These are phyloP conservation scores for Backusella macrospora DNA, from an alignment of 192 early-diverging fungal genomes.

Conservation along the genomic window DNA sequence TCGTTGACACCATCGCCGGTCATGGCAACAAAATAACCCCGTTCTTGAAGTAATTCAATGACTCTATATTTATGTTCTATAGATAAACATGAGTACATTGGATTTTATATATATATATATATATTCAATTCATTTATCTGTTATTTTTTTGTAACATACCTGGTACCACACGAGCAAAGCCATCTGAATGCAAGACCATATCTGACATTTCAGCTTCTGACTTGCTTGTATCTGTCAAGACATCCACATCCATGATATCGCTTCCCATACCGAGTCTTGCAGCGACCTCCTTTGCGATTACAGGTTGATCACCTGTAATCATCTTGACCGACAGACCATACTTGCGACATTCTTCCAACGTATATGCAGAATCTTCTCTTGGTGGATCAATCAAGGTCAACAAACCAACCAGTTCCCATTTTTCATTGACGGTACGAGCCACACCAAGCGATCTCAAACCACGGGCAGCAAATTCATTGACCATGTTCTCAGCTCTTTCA, in stretches of 20 bases:
- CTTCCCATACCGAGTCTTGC: slow-evolving; percentile 68
- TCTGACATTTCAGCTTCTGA: slow-evolving; percentile 57
- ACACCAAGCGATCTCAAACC: slow-evolving; percentile 77
- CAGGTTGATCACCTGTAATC: slow-evolving; percentile 78
- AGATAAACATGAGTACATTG: slow-evolving; percentile 40
- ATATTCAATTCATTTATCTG: too few relatives aligned
- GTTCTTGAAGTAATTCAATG: slow-evolving; percentile 60
- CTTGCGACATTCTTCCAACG: slow-evolving; percentile 62
- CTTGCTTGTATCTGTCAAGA: slow-evolving; percentile 48
- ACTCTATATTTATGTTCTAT: slow-evolving; percentile 63
- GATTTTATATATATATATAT: slow-evolving; percentile 15
- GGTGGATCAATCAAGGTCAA: slow-evolving; percentile 71
- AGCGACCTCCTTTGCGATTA: slow-evolving; percentile 74
- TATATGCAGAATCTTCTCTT: slow-evolving; percentile 65
- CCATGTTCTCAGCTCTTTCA: slow-evolving; percentile 50
- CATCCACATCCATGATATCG: slow-evolving; percentile 65
- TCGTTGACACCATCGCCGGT: slow-evolving; percentile 76
- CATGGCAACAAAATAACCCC: slow-evolving; percentile 72
- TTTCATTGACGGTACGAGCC: slow-evolving; percentile 52
- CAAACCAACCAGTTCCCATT: slow-evolving; percentile 68
- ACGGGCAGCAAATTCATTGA: slow-evolving; percentile 62
- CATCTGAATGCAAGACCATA: slow-evolving; percentile 63
- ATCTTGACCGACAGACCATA: slow-evolving; percentile 77
- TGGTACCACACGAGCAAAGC: slow-evolving; percentile 79
- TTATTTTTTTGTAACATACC: slow-evolving; percentile 33